Evolutionary conservation across 78 protist genomes (phyloP).

Genomic region (Chrysochromulina tobinii): DNA sequence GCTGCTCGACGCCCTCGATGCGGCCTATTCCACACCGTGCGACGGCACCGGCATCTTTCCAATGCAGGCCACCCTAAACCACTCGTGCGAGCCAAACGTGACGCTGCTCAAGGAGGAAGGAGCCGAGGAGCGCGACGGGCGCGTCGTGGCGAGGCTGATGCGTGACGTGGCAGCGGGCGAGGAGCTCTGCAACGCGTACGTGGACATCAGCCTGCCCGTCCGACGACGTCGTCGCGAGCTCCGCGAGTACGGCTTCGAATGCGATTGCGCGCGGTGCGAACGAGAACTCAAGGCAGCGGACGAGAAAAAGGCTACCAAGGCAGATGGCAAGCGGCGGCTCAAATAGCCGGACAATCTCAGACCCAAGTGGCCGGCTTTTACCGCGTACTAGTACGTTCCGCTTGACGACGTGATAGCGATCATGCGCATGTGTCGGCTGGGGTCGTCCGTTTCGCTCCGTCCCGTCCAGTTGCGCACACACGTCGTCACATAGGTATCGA

Average conservation of each 20-base stretch:
- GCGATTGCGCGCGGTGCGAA: not conserved
- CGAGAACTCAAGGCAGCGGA: not conserved
- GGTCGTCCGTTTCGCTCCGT: no score
- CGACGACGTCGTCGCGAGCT: not conserved
- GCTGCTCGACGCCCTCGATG: not conserved
- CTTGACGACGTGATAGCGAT: no score
- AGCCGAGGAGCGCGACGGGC: not conserved
- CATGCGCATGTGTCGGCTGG: no score
- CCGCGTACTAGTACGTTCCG: no score
- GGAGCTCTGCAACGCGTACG: not conserved
- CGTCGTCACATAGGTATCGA: no score
- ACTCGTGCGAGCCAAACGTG: constrained; percentile 25
- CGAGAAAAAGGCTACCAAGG: no score
- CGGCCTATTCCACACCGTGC: not conserved
- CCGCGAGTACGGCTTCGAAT: not conserved
- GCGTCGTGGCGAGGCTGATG: not conserved
- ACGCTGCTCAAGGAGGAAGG: not conserved
- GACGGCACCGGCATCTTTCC: not conserved
- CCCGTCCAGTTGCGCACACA: no score
- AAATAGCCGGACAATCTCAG: not conserved
- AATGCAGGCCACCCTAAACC: not conserved
- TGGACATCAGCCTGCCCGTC: not conserved
- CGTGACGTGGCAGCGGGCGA: not conserved
- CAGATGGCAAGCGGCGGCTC: not conserved
- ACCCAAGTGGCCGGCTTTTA: no score